Evolutionary conservation across 805 yeast species (phyloP).

Genomic region (Candida tammaniensis): DNA sequence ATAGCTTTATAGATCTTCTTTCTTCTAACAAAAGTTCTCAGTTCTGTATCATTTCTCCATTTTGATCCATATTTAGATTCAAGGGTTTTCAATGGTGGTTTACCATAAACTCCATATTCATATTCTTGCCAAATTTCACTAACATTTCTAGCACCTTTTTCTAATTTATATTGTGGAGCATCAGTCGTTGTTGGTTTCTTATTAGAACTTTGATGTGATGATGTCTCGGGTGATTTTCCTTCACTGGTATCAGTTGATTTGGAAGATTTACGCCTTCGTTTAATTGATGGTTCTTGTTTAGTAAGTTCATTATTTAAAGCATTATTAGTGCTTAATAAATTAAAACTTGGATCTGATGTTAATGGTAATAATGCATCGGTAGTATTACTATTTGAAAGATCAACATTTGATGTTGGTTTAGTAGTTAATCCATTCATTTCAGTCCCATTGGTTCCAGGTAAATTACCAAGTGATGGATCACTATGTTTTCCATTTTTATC

Average conservation of each 20-base stretch:
- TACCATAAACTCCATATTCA: constrained; percentile 48
- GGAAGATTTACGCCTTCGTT: constrained; percentile 9
- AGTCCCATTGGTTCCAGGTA: too few species aligned
- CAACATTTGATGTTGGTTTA: not conserved
- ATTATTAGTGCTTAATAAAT: constrained; percentile 3
- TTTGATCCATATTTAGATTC: constrained; percentile 49
- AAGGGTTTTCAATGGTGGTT: constrained; percentile 50
- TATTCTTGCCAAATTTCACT: constrained; percentile 58
- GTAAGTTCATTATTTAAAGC: constrained; percentile 2
- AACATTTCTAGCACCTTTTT: constrained; percentile 33
- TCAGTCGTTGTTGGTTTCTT: constrained; percentile 10
- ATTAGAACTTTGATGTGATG: not conserved
- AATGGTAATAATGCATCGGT: not conserved
- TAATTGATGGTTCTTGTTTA: constrained; percentile 1
- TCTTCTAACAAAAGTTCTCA: constrained; percentile 51
- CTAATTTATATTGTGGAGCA: constrained; percentile 23
- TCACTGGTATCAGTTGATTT: constrained; percentile 10
- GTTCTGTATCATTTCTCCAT: constrained; percentile 57
- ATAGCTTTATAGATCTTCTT: constrained; percentile 55
- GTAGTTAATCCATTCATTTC: not conserved
- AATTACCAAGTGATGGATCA: too few species aligned
- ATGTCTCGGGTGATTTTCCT: constrained; percentile 2
- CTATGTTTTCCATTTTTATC: too few species aligned
- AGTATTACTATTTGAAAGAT: not conserved
- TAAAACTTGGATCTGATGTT: constrained; percentile 2